Evolutionary conservation across 2,329 filamentous ascomycete genomes (phyloP), one percentile per base, ranked within the genome.

Genomic region (Periconia digitata): DNA sequence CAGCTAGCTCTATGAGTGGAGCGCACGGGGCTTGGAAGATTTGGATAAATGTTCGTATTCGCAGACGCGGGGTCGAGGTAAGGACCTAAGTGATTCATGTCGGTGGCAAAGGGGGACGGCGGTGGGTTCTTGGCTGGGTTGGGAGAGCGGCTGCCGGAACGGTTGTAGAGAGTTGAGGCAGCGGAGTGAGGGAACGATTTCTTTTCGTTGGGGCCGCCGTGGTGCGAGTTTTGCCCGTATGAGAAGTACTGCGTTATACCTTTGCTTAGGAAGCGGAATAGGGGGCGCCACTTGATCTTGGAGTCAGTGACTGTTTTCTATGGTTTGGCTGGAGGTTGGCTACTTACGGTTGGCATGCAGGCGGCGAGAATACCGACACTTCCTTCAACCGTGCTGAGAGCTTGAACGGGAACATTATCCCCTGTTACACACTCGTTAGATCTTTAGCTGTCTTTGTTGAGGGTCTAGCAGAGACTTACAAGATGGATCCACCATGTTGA

Each of bases 231-330:
- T n/a, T n/a, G n/a, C n/a, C 34, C 22, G 13, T 37, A 39, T 17
- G 45, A 43, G 23, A 47, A 47, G 41, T 47, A 48, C 3, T 45
- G 45, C 13, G 36, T 53, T n/a, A 52, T 44, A 43, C 44, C 47
- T 17, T 22, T 24, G 29, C 48, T 40, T 3, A 51, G 39, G 46
- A 51, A 56, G 18, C 43, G 46, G 48, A 56, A 56, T n/a, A 56
- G 47, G 2, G 53, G 53, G 6, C 53, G 50, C 50, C 51, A 56
- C 24, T 51, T 54, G 17, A 51, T 47, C 47, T 51, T 49, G 41
- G 47, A 56, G 32, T 48, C 50, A 16, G 51, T 50, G 2, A 53
- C 12, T 32, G 43, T 40, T 54, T 49, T 17, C 47, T 51, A 5
- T 27, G 24, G 6, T 27, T 10, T 12, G 4, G 20, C 10, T 6